Evolutionary conservation across 257 asterid genomes (phyloP).

Genomic region (Prunella vulgaris): DNA sequence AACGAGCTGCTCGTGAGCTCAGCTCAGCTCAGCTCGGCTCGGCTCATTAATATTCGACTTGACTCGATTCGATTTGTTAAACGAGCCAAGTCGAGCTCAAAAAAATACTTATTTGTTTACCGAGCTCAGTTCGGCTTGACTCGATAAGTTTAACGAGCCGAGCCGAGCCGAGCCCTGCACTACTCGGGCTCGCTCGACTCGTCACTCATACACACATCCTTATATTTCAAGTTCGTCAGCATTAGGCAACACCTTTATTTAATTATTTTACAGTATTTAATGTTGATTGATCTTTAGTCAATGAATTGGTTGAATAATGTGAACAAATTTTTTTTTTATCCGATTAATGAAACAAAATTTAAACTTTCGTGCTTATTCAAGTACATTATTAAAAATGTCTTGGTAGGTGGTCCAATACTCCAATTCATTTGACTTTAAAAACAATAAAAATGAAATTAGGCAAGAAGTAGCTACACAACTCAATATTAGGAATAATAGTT

Average conservation of each 20-base stretch:
- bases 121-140: too few species aligned
- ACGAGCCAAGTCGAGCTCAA: too few species aligned
- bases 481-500: neutral
- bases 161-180: too few species aligned
- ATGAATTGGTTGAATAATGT: slow-evolving; percentile 4
- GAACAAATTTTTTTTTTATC: neutral
- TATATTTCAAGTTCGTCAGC: neutral
- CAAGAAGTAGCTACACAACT: neutral
- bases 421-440: slow-evolving; percentile 14
- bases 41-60: too few species aligned
- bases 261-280: neutral
- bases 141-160: too few species aligned
- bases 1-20: too few species aligned
- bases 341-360: neutral
- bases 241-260: neutral
- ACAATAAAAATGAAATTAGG: neutral
- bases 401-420: slow-evolving; percentile 21
- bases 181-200: too few species aligned
- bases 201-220: too few species aligned
- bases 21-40: too few species aligned
- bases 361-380: slow-evolving; percentile 5
- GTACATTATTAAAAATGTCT: neutral
- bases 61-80: too few species aligned
- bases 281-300: neutral
- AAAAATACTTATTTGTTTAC: too few species aligned